Evolutionary conservation across 2,329 filamentous ascomycete species (phyloP).

Genomic region (Diplodia sapinea): DNA sequence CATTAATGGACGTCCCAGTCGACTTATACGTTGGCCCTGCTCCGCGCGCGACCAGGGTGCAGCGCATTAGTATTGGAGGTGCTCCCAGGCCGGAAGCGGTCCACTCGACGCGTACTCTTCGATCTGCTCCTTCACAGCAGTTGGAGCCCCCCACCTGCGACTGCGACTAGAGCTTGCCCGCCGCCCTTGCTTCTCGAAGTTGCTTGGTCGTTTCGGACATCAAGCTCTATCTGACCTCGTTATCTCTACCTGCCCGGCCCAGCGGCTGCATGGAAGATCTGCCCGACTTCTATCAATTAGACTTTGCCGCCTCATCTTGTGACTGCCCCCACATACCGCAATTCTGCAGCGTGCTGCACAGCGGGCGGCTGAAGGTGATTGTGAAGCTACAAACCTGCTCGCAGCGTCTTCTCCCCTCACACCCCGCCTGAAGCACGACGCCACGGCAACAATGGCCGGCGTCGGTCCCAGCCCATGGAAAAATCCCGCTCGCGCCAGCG

Average conservation of each 20-base stretch:
- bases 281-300: slow-evolving; percentile 20
- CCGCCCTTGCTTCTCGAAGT: slow-evolving; percentile 25
- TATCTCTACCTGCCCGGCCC: slow-evolving; percentile 15
- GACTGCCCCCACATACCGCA: slow-evolving; percentile 7
- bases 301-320: slow-evolving; percentile 28
- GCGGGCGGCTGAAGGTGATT: neutral
- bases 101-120: slow-evolving; percentile 16
- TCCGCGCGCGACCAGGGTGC: slow-evolving; percentile 9
- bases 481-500: slow-evolving; percentile 18
- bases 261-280: slow-evolving; percentile 14
- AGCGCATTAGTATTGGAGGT: neutral
- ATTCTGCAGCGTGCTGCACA: slow-evolving; percentile 18
- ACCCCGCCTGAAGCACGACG: slow-evolving; percentile 5
- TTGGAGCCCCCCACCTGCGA: neutral
- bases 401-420: neutral
- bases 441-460: neutral
- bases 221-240: neutral
- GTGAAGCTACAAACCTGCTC: slow-evolving; percentile 8
- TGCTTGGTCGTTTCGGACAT: slow-evolving; percentile 20
- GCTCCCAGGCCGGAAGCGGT: slow-evolving; percentile 8
- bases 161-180: neutral
- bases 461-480: slow-evolving; percentile 15
- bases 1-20: slow-evolving; percentile 8
- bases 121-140: slow-evolving; percentile 29
- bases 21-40: neutral